Conservation (phyloP, 2,329 filamentous ascomycete species). For the Sporothrix variecibatus region DNA sequence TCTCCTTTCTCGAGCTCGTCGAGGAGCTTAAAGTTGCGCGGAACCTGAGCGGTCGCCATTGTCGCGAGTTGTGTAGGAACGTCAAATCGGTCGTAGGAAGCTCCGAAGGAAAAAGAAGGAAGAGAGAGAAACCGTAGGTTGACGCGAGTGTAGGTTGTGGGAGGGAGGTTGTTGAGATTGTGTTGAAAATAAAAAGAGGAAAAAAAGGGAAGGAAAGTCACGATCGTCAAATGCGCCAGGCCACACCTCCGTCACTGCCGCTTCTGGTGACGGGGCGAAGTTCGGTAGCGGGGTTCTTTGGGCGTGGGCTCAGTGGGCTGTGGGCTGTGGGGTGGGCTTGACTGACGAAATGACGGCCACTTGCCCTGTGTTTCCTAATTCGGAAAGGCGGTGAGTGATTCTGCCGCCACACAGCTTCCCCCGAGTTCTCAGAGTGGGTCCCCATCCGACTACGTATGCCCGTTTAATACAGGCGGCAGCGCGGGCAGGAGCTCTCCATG, state of each 20-base stretch:
- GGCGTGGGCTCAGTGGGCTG: background rate
- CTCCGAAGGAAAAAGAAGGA: background rate
- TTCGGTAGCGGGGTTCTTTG: conserved; percentile 23
- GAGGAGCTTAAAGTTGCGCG: conserved; percentile 92
- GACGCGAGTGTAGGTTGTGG: background rate
- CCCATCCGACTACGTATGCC: conserved; percentile 46
- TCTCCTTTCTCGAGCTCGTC: conserved; percentile 99
- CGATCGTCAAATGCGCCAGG: background rate
- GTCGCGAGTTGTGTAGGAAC: conserved; percentile 19
- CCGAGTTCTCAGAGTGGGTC: background rate
- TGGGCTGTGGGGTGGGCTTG: conserved; percentile 8
- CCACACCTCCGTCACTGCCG: background rate
- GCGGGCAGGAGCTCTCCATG: conserved; percentile 15
- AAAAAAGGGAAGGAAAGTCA: background rate
- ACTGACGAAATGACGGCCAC: background rate
- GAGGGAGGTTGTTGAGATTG: background rate
- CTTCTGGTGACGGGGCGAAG: conserved; percentile 7
- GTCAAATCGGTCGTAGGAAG: background rate
- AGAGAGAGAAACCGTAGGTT: background rate
- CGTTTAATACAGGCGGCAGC: conserved; percentile 44
- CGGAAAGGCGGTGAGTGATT: conserved; percentile 28
- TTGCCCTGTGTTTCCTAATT: background rate
- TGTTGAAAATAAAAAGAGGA: background rate
- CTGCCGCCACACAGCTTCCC: conserved; percentile 23
- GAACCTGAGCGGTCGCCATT: conserved; percentile 61